phyloP scores from a whole-genome alignment of 164 flowering plant genomes.

The Saururus chinensis region DNA sequence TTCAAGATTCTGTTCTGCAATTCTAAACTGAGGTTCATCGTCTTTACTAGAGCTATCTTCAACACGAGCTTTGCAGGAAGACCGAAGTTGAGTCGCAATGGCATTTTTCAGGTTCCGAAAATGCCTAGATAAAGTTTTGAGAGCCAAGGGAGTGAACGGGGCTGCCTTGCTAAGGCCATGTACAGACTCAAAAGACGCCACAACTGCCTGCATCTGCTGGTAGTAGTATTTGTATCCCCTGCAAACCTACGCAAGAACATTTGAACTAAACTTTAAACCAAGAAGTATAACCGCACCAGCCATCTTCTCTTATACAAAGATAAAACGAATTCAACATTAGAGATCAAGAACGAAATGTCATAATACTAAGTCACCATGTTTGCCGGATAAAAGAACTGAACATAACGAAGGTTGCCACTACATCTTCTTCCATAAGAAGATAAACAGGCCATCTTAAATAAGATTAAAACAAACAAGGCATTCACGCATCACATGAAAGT shows the following conservation, averaged over 20 bases:
- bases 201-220: conserved; percentile 67
- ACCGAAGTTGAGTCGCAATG: conserved; percentile 55
- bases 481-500: too few relatives aligned
- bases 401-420: too few relatives aligned
- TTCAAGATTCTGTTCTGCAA: conserved; percentile 19
- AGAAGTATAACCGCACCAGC: not conserved
- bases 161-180: conserved; percentile 72
- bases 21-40: conserved; percentile 21
- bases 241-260: conserved; percentile 35
- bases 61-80: conserved; percentile 21
- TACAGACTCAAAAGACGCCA: conserved; percentile 73
- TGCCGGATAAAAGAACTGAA: too few relatives aligned
- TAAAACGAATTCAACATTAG: not conserved
- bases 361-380: too few relatives aligned
- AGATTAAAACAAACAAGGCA: too few relatives aligned
- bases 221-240: conserved; percentile 68
- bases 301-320: too few relatives aligned
- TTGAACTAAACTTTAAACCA: not conserved
- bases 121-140: conserved; percentile 64
- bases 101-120: conserved; percentile 58
- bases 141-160: conserved; percentile 54
- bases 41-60: conserved; percentile 21
- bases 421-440: too few relatives aligned
- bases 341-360: too few relatives aligned
- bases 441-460: too few relatives aligned